A percentile compares a stretch with the other conserved stretches of the same genome.
Evolutionary conservation across 1,139 yeast genomes (phyloP).

Genomic region (Suhomyces bribrorum): DNA sequence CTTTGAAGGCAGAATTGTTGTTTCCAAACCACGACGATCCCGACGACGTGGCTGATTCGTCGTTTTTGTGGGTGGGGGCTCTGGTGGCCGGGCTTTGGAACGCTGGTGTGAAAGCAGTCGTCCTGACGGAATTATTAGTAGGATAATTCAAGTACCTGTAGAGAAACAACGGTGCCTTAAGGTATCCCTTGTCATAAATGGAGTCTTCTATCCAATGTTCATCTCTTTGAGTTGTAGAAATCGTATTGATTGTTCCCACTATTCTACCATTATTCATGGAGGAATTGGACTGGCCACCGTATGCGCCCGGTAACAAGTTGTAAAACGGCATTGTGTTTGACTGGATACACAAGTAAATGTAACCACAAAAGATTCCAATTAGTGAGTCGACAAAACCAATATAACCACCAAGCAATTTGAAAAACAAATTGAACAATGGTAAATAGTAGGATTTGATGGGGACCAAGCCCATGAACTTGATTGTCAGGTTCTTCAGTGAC

Average conservation of each 20-base stretch:
- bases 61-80: too few species aligned
- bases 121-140: conserved; percentile 24
- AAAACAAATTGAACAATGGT: conserved; percentile 55
- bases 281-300: conserved; percentile 23
- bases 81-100: too few species aligned
- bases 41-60: too few species aligned
- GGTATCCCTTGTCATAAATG: conserved; percentile 45
- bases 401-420: conserved; percentile 46
- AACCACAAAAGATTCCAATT: conserved; percentile 56
- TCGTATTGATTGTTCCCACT: conserved; percentile 30
- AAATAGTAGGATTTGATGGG: conserved; percentile 60
- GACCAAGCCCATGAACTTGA: conserved; percentile 53
- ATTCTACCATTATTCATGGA: conserved; percentile 25
- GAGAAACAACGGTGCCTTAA: conserved; percentile 44
- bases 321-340: conserved; percentile 51
- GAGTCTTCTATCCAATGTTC: conserved; percentile 33
- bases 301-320: conserved; percentile 48
- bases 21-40: too few species aligned
- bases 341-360: conserved; percentile 60
- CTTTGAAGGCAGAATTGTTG: conserved; percentile 3
- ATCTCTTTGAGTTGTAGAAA: conserved; percentile 2
- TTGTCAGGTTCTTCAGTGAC: conserved; percentile 48
- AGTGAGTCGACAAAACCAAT: conserved; percentile 40
- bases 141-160: conserved; percentile 38
- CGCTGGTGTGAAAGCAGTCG: conserved; percentile 31